phyloP scores from a whole-genome alignment of 2,329 filamentous ascomycete species.

The Elsinoe perseae region DNA sequence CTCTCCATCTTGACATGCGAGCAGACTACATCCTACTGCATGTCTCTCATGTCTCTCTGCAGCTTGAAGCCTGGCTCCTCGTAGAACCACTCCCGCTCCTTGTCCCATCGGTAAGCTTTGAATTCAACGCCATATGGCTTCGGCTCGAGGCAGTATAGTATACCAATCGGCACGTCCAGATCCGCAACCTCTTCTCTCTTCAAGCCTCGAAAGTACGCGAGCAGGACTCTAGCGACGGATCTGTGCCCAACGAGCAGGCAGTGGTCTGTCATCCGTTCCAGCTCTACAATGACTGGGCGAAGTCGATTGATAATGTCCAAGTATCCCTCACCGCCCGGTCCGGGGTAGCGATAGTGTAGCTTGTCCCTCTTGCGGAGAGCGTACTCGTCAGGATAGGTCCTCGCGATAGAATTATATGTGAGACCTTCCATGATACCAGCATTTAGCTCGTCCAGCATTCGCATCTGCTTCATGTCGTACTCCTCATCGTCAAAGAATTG shows the following conservation, averaged over 20 bases:
- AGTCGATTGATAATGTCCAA: constrained; percentile 94
- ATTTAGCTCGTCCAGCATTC: constrained; percentile 95
- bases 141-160: constrained; percentile 90
- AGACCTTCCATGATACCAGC: constrained; percentile 88
- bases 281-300: constrained; percentile 89
- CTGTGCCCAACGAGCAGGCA: constrained; percentile 87
- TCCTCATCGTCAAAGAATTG: constrained; percentile 92
- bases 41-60: constrained; percentile 45
- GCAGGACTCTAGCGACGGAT: constrained; percentile 80
- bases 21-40: constrained; percentile 19
- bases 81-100: constrained; percentile 69
- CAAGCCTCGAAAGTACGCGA: constrained; percentile 94
- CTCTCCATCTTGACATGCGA: not conserved
- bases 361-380: constrained; percentile 73
- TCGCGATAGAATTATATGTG: constrained; percentile 83
- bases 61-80: constrained; percentile 78
- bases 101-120: constrained; percentile 87
- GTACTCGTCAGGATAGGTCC: constrained; percentile 74
- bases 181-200: constrained; percentile 87
- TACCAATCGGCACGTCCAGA: constrained; percentile 85
- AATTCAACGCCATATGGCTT: constrained; percentile 98
- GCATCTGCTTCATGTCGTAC: constrained; percentile 94
- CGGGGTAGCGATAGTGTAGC: constrained; percentile 92
- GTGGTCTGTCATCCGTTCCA: constrained; percentile 95
- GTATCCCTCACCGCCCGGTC: constrained; percentile 73